Conservation (phyloP, 441 rosid genomes). For the Kokia cookei region DNA sequence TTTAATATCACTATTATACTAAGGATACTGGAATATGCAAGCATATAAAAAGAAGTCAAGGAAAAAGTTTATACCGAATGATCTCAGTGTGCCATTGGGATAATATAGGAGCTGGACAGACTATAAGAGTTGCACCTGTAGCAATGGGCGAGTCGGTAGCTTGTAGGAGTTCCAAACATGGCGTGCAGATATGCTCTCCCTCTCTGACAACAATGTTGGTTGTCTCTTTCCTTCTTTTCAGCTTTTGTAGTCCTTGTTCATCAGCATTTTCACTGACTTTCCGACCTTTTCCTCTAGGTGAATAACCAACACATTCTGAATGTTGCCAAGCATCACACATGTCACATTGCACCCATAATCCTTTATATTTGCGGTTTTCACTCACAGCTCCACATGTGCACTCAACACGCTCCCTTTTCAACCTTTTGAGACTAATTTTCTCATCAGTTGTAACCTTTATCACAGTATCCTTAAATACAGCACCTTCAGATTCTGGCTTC, state of each 20-base stretch:
- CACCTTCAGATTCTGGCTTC: constrained; percentile 46
- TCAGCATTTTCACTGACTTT: constrained; percentile 19
- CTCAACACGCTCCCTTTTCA: constrained; percentile 90
- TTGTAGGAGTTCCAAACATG: constrained; percentile 74
- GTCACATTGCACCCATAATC: constrained; percentile 97
- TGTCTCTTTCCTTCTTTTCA: constrained; percentile 42
- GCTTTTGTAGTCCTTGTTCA: constrained; percentile 22
- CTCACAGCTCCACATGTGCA: constrained; percentile 96
- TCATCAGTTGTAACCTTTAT: constrained; percentile 29
- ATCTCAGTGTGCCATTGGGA: constrained; percentile 95
- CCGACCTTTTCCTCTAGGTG: constrained; percentile 58
- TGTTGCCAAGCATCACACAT: constrained; percentile 99
- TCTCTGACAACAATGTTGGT: constrained; percentile 51
- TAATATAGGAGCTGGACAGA: constrained; percentile 95
- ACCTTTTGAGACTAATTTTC: constrained; percentile 44
- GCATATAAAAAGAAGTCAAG: not conserved
- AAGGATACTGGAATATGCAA: not conserved
- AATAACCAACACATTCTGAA: constrained; percentile 95
- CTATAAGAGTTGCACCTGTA: constrained; percentile 89
- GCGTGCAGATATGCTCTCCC: constrained; percentile 70
- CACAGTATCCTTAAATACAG: constrained; percentile 15
- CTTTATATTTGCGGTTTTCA: constrained; percentile 70
- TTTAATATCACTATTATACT: not conserved
- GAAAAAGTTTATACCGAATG: constrained; percentile 45
- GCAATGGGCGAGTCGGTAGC: constrained; percentile 74